These are phyloP conservation scores for Phytopythium montanum DNA, from an alignment of 352 stramenopile species.

Conservation along the genomic window DNA sequence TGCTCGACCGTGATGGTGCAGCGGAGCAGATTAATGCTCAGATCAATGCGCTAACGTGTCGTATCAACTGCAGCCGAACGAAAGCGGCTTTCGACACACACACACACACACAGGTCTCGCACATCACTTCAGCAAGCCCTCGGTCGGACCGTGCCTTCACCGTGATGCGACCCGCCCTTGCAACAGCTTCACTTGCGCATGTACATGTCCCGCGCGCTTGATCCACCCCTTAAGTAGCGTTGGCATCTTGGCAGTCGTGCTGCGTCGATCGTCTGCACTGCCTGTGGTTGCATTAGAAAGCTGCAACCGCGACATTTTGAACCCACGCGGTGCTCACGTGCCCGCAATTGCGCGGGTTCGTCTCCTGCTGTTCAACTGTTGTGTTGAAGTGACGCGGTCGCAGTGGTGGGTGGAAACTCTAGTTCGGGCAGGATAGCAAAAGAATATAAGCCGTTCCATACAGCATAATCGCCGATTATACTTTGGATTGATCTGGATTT, in stretches of 20 bases:
- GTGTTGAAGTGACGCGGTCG: too few relatives aligned
- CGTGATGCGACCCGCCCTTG: neutral
- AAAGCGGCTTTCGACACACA: too few relatives aligned
- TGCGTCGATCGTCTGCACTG: neutral
- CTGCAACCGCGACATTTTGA: neutral
- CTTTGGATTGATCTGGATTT: too few relatives aligned
- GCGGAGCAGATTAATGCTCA: too few relatives aligned
- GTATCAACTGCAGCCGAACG: too few relatives aligned
- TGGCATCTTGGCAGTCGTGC: neutral
- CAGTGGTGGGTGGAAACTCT: too few relatives aligned
- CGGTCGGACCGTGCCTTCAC: neutral
- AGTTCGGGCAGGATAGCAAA: too few relatives aligned
- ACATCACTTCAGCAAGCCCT: neutral
- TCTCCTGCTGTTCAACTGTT: too few relatives aligned
- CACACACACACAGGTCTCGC: neutral
- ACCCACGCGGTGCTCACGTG: neutral
- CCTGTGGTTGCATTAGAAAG: neutral
- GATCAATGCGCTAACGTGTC: too few relatives aligned
- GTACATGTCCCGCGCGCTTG: constrained; percentile 3
- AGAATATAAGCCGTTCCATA: too few relatives aligned
- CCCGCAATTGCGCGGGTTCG: neutral
- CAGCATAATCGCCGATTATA: too few relatives aligned
- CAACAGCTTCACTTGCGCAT: neutral
- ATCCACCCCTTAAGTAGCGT: neutral
- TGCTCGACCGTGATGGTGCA: neutral